Evolutionary conservation across 805 yeast genomes (phyloP), one percentile per base, ranked within the genome.

Genomic region (Candida koratica): DNA sequence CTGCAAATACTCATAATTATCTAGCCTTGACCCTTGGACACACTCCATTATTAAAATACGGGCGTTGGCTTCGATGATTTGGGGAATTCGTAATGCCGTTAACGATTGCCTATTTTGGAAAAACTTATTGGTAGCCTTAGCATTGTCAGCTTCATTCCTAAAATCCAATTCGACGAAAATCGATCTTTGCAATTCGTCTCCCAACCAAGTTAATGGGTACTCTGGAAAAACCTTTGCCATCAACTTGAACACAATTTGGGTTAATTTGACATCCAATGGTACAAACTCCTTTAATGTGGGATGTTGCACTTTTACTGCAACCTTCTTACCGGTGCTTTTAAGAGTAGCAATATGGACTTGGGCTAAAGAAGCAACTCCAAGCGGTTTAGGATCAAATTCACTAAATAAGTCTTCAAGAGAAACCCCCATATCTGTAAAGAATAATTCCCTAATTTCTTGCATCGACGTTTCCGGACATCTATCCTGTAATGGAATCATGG

Each of bases 281-380:
- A 93, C 95, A 61, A 84, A 93, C 48, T 83, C 84, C 31, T 77
- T 73, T 36, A 93, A 64, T 2, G 86, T 73, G 0, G 98, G 98
- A 56, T 89, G 97, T 58, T 93, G 98, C 27, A 90, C 74, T 53
- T 93, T 93, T 15, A 93, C 95, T 1, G 98, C 98, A 3, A 90
- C 97, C 49, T 70, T 75, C 41, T 79, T 72, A 2, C 84, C 85
- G 1, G 69, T 71, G 3, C 55, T 61, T 38, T 64, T 71, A 36
- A 89, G 54, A 2, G 58, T 71, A 0, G 94, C 99, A 16, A 68
- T 62, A 60, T 93, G 97, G 4, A 93, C 99, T 53, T 93, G 99
- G 0, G 98, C 98, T 45, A 93, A 67, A 1, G 96, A 86, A 0
- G 98, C 98, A 4, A 86, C 94, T 1, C 98, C 99, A 27, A 93